Base-by-base conservation (phyloP, 2,329 filamentous ascomycete species). In the Aaosphaeria pasadenensis region DNA sequence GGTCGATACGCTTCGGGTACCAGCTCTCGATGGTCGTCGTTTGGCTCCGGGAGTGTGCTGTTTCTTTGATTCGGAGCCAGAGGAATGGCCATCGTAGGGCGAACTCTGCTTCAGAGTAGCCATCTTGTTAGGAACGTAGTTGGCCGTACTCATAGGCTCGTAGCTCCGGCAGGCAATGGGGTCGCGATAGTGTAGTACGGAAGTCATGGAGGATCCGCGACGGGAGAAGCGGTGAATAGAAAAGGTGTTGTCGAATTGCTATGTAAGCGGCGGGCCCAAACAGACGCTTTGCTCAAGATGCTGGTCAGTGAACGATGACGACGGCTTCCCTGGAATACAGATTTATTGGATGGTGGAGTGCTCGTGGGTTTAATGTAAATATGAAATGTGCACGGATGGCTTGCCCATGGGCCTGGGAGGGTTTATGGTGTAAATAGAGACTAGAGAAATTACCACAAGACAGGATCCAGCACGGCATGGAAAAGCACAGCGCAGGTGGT, bases 1-100 rank as follows among this genome's bases (percentile, higher is more conserved):
- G 7, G 78, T 79, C 35, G 77, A 77, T 39, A 83, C 80, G 61
- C 78, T 82, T 49, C 80, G 75, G 40, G 78, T 79, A 7, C 80
- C 79, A 33, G 78, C 77, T 62, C 80, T 73, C 41, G 79, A 80
- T 13, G 74, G 72, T 36, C 76, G 67, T 57, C 76, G 75, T 64
- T 77, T 77, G 47, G 61, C 57, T 30, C 67, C 67, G 1, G 63
- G 64, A 52, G 61, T 67, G n/a, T 59, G 53, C 33, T 49, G 49
- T 50, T 63, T 69, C 53, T 63, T 69, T 24, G 64, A 62, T 45
- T 71, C 67, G 28, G 67, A 70, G 48, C 63, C 67, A 33, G 69
- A 72, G 30, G 68, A 71, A 50, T 71, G 61, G 50, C 61, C 67
- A 42, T 71, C 68, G 52, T 70, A 67, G 5, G 67, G 59, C 36